Evolutionary conservation across 2,329 filamentous ascomycete species (phyloP), one percentile per base, ranked within the genome.

Genomic region (Fusarium nisikadoi): DNA sequence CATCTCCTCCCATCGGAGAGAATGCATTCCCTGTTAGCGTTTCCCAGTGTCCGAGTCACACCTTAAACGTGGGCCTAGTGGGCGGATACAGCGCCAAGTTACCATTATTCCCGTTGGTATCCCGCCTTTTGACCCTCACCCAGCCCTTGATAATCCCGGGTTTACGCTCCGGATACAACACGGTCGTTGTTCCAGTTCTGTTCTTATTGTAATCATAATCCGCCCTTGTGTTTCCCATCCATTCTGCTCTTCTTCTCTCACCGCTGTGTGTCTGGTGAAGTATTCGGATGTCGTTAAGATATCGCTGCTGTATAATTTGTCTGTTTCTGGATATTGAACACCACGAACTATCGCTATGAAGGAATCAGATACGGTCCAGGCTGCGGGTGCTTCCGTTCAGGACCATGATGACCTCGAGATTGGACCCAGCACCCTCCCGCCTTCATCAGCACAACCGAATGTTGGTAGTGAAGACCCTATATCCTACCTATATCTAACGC

Each of bases 401-500:
- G 62, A 68, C 20, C 60, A 53, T 13, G 58, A 60, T 10, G 67
- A 75, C 13, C 68, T 77, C 6, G 75, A 77, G 62, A 74, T 75
- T 41, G 65, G 41, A 4, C 29, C 70, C 27, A 67, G 57, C 43
- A 62, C 33, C 7, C 54, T 56, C 16, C 60, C 70, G 3, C n/a
- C 68, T n/a, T 62, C 65, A 38, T 42, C 46, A 23, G 27, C 63
- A 42, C 70, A 59, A 27, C 43, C 55, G 8, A 68, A 59, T 41
- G 49, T 70, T 31, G 23, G 38, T 39, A 45, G 53, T 23, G 47
- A 76, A 53, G 73, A 75, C n/a, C 74, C 78, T 27, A 83, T 86
- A 62, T 78, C 79, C 14, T 78, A 81, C 56, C 75, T 81, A 7
- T 85, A 86, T 68, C 77, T 87, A 10, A 81, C 82, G 20, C 84